Conservation (phyloP, 176 grass and related monocot species). For the Oryza punctata region DNA sequence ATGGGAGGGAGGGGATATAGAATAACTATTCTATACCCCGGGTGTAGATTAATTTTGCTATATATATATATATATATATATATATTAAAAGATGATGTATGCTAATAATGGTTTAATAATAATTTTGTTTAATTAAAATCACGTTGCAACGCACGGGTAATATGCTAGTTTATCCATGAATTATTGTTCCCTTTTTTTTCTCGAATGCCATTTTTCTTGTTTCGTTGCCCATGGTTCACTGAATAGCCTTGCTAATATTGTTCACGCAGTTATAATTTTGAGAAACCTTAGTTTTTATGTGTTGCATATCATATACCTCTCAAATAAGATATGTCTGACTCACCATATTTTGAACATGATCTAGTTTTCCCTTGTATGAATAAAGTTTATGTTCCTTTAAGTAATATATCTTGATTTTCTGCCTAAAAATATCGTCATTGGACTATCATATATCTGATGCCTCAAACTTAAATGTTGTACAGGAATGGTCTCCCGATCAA, state of each 20-base stretch:
- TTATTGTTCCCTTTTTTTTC: too few species aligned
- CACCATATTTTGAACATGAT: not conserved
- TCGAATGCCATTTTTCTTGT: not conserved
- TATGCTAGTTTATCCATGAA: too few species aligned
- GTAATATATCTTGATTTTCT: not conserved
- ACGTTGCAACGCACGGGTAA: too few species aligned
- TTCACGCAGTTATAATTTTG: not conserved
- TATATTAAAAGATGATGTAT: too few species aligned
- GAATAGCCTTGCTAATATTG: not conserved
- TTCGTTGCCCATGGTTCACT: not conserved
- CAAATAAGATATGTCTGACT: not conserved
- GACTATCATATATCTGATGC: constrained; percentile 29
- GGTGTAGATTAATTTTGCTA: too few species aligned
- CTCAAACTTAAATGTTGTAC: constrained; percentile 42
- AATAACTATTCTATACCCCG: too few species aligned
- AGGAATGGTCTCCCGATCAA: constrained; percentile 84
- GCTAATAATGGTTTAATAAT: too few species aligned
- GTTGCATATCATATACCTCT: not conserved
- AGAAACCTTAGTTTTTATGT: not conserved
- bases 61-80: too few species aligned
- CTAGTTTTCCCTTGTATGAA: not conserved
- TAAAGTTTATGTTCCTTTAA: not conserved
- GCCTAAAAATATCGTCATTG: not conserved
- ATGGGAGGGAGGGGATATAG: too few species aligned
- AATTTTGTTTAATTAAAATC: too few species aligned